These are phyloP conservation scores for Chaetomium strumarium DNA, from an alignment of 2,329 filamentous ascomycete genomes.

Conservation along the genomic window DNA sequence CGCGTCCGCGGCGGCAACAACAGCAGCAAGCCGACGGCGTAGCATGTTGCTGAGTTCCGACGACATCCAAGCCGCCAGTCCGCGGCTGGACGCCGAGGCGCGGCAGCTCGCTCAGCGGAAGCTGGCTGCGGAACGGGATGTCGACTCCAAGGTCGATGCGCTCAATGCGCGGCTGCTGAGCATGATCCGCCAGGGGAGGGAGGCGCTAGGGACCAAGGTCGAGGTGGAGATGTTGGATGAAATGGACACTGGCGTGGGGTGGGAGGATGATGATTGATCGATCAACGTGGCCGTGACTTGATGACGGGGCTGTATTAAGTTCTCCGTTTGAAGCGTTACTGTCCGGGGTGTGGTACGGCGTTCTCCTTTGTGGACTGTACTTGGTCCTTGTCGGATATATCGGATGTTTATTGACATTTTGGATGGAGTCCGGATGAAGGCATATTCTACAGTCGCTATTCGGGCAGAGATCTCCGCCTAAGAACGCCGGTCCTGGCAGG, in stretches of 20 bases:
- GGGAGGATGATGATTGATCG: slow-evolving; percentile 10
- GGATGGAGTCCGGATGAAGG: not conserved
- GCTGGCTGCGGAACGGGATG: slow-evolving; percentile 66
- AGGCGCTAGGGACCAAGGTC: slow-evolving; percentile 72
- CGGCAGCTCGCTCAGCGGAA: slow-evolving; percentile 67
- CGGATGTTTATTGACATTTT: not conserved
- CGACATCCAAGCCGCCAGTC: slow-evolving; percentile 33
- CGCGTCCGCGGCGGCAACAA: slow-evolving; percentile 30
- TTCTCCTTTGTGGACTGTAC: no score
- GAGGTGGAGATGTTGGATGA: slow-evolving; percentile 54
- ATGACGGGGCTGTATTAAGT: not conserved
- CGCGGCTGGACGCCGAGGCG: slow-evolving; percentile 58
- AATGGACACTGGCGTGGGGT: not conserved
- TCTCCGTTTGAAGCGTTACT: no score
- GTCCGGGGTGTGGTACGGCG: no score
- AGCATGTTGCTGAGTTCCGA: no score
- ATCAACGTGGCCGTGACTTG: not conserved
- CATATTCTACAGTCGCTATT: not conserved
- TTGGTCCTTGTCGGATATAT: not conserved
- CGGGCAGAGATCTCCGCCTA: not conserved
- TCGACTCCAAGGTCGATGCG: slow-evolving; percentile 71
- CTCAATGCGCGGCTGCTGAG: slow-evolving; percentile 75
- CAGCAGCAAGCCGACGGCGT: not conserved
- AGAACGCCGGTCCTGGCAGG: no score
- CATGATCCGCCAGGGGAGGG: slow-evolving; percentile 84